phyloP scores from a whole-genome alignment of 177 flowering plant species.

The Vitis hybrid region DNA sequence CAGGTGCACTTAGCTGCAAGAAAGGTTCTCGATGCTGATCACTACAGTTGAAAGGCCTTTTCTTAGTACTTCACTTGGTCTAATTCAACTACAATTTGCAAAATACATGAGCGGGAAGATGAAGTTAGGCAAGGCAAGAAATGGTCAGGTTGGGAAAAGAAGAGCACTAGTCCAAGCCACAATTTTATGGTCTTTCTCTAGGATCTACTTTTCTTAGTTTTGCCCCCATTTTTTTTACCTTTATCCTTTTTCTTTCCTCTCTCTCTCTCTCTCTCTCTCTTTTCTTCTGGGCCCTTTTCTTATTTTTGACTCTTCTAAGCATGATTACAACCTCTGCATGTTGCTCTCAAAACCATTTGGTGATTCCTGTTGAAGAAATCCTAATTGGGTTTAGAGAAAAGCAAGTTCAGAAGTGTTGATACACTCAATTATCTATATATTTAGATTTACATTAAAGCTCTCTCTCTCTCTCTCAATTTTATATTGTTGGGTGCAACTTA shows the following conservation, averaged over 20 bases:
- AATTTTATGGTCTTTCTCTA: too few relatives aligned
- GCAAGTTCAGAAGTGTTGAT: conserved; percentile 75
- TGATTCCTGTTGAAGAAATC: conserved; percentile 28
- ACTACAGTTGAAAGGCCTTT: neutral
- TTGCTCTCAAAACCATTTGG: conserved; percentile 31
- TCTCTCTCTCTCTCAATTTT: neutral
- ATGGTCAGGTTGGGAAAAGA: too few relatives aligned
- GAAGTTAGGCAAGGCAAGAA: too few relatives aligned
- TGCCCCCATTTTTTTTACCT: neutral
- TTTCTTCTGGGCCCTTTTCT: neutral
- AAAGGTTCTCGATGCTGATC: conserved; percentile 76
- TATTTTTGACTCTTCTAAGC: conserved; percentile 5
- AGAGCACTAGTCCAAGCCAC: too few relatives aligned
- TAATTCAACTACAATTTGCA: too few relatives aligned
- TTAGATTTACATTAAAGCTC: conserved; percentile 9
- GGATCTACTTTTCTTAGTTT: too few relatives aligned
- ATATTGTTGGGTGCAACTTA: neutral
- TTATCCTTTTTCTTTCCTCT: neutral
- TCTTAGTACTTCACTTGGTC: neutral
- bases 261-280: too few relatives aligned
- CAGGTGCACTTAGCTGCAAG: conserved; percentile 75
- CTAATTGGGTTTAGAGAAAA: conserved; percentile 30
- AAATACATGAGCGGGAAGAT: too few relatives aligned
- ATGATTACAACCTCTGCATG: conserved; percentile 71
- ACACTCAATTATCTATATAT: conserved; percentile 8